phyloP scores from a whole-genome alignment of 306 rosid genomes.

The Clitoria ternatea region DNA sequence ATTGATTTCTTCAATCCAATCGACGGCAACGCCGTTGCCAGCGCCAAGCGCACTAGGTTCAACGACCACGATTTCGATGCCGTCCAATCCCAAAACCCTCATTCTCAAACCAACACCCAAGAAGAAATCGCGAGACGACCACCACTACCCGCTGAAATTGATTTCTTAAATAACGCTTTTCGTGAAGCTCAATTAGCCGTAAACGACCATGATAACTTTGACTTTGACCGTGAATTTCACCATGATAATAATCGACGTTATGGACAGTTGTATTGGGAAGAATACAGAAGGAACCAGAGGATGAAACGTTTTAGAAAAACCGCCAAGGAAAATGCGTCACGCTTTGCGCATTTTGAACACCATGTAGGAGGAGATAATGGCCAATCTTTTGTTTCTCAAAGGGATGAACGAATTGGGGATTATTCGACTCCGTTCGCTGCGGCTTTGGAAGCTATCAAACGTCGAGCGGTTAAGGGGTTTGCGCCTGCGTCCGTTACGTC shows the following conservation, averaged over 20 bases:
- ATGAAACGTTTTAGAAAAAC: constrained; percentile 33
- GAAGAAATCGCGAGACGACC: too few relatives aligned
- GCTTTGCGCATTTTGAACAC: constrained; percentile 32
- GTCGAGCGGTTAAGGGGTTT: constrained; percentile 22
- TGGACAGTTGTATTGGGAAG: neutral
- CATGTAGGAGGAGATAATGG: neutral
- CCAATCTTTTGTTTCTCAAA: constrained; percentile 16
- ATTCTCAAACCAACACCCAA: too few relatives aligned
- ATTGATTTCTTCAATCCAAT: too few relatives aligned
- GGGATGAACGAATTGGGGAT: constrained; percentile 29
- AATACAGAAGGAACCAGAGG: neutral
- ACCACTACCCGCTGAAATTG: neutral
- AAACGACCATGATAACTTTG: neutral
- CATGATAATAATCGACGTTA: neutral
- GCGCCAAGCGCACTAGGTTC: too few relatives aligned
- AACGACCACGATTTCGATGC: too few relatives aligned
- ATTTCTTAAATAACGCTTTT: neutral
- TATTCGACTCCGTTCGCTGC: constrained; percentile 63
- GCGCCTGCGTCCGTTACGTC: constrained; percentile 17
- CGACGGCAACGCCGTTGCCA: too few relatives aligned
- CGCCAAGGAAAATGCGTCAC: constrained; percentile 41
- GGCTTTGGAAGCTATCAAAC: constrained; percentile 49
- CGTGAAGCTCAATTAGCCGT: neutral
- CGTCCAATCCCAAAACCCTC: too few relatives aligned
- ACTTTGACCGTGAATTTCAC: neutral